Evolutionary conservation across 331 rosid genomes (phyloP).

Genomic region (Arachis monticola): DNA sequence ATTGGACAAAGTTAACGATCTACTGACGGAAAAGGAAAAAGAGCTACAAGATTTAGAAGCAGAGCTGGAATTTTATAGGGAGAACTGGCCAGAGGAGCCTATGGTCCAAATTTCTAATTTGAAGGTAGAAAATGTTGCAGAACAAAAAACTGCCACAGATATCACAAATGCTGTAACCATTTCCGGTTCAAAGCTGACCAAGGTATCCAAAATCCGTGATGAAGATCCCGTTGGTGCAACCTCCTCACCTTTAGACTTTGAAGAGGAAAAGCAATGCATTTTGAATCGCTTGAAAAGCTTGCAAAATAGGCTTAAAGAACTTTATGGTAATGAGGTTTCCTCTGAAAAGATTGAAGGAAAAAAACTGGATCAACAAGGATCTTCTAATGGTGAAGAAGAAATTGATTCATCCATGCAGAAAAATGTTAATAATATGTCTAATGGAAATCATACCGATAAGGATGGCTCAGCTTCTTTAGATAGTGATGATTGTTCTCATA

Average conservation of each 20-base stretch:
- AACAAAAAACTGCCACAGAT: slow-evolving; percentile 40
- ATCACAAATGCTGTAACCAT: slow-evolving; percentile 23
- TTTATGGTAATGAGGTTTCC: slow-evolving; percentile 8
- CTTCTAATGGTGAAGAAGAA: slow-evolving; percentile 44
- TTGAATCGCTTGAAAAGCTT: slow-evolving; percentile 54
- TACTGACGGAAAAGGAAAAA: slow-evolving; percentile 78
- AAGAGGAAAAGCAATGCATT: slow-evolving; percentile 72
- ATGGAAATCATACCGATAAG: slow-evolving; percentile 43
- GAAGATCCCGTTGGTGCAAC: slow-evolving; percentile 44
- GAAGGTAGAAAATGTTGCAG: slow-evolving; percentile 38
- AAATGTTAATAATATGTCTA: slow-evolving; percentile 21
- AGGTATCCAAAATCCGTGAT: slow-evolving; percentile 41
- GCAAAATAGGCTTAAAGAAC: slow-evolving; percentile 60
- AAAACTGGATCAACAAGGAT: slow-evolving; percentile 42
- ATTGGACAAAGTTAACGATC: slow-evolving; percentile 75
- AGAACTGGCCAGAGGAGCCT: slow-evolving; percentile 38
- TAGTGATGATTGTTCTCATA: too few species aligned
- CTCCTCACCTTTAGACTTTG: slow-evolving; percentile 52
- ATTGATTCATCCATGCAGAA: slow-evolving; percentile 36
- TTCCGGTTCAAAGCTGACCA: slow-evolving; percentile 39
- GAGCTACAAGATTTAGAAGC: slow-evolving; percentile 83
- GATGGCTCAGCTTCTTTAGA: too few species aligned
- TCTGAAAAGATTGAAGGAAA: slow-evolving; percentile 38
- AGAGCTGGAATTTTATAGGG: slow-evolving; percentile 66
- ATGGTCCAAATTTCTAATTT: slow-evolving; percentile 36